Evolutionary conservation across 768 basidiomycete genomes (phyloP).

Genomic region (Tephrocybe sp.): DNA sequence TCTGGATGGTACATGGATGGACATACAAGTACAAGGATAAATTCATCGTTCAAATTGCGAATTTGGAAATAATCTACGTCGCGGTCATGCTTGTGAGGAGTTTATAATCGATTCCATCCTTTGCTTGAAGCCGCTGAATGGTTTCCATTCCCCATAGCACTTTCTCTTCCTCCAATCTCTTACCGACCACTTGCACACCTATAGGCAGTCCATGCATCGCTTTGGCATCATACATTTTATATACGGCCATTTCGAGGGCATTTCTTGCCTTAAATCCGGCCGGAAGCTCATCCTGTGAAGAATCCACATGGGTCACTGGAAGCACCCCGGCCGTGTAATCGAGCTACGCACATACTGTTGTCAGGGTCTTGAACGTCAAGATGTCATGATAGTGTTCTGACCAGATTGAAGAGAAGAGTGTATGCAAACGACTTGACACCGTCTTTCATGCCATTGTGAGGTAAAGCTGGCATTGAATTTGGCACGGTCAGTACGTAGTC

Average conservation of each 20-base stretch:
- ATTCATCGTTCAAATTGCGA: too few relatives aligned
- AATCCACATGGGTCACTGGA: conserved; percentile 55
- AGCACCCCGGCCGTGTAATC: conserved; percentile 58
- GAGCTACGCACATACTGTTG: conserved; percentile 27
- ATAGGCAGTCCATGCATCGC: conserved; percentile 61
- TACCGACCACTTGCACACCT: conserved; percentile 60
- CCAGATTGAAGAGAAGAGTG: conserved; percentile 63
- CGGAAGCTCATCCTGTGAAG: conserved; percentile 38
- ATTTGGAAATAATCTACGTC: too few relatives aligned
- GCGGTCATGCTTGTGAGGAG: conserved; percentile 14
- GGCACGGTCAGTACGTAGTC: conserved; percentile 64
- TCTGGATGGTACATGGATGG: too few relatives aligned
- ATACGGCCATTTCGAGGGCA: conserved; percentile 43
- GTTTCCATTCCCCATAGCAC: conserved; percentile 61
- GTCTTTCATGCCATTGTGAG: conserved; percentile 51
- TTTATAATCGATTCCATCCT: conserved; percentile 25
- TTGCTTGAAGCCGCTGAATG: conserved; percentile 35
- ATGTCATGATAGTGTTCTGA: conserved; percentile 26
- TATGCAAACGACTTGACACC: conserved; percentile 56
- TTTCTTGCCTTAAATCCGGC: conserved; percentile 37
- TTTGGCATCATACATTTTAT: conserved; percentile 48
- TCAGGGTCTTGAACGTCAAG: background rate
- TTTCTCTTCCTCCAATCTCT: conserved; percentile 63
- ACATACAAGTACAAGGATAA: too few relatives aligned
- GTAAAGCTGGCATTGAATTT: conserved; percentile 55